Base-by-base conservation (phyloP, 2,329 filamentous ascomycete species). In the Scorias spongiosa region DNA sequence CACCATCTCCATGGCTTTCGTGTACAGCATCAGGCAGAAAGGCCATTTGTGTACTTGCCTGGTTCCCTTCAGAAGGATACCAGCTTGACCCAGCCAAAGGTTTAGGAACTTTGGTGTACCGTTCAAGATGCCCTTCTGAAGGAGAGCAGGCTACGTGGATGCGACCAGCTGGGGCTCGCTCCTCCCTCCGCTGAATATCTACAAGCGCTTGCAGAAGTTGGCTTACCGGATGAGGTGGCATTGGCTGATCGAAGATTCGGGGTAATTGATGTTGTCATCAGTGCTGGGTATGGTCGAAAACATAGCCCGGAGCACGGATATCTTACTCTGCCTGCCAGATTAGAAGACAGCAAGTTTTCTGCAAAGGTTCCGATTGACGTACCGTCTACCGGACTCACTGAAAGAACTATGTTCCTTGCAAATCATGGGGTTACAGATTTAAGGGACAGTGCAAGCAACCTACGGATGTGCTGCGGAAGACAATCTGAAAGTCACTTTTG, bases 41-140 rank as follows among this genome's bases (percentile, higher is more conserved):
- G 64, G 40, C 65, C 67, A 5, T 71, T 66, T 67, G 49, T 66
- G 2, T 56, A 71, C 20, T 45, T 61, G 8, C 38, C 14, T 12
- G 3, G 11, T 11, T 20, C 38, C 54, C 62, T 11, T 46, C 55
- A 1, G 50, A 44, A 4, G 45, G 15, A 9, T 9, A 15, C 12
- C 32, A 36, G 11, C 15, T 15, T 15, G 15, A 36, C 12, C 15
- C 12, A 15, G 11, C 32, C 32, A 36, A 43, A 39, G n/a, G 48
- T 53, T 2, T 29, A 55, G 18, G 45, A 61, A 37, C 59, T 64
- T 15, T 71, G 64, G 64, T 20, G 48, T 5, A 46, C 56, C 5
- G 55, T 66, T 29, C 51, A 50, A 14, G 39, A 46, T 3, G 51
- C 54, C 2, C 44, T 69, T 2, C 39, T 52, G 28, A 37, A 50